Percentiles rank a stretch among this genome's conserved stretches.
Conservation (phyloP, 495 filamentous ascomycete genomes). For the Talaromyces nanjingensis region DNA sequence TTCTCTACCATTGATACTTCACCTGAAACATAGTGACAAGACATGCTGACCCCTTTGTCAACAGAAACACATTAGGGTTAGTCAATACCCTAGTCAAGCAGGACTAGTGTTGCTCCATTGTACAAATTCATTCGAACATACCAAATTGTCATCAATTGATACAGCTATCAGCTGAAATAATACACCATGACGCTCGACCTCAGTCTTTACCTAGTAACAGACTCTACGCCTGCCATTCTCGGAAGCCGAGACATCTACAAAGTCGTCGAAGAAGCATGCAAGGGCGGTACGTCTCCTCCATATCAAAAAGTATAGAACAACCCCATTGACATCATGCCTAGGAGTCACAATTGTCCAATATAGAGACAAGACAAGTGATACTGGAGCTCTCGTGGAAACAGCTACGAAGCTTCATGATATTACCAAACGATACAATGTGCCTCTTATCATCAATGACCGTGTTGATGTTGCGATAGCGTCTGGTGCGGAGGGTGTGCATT, state of each 20-base stretch:
- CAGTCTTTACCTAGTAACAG: slow-evolving; percentile 84
- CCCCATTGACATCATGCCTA: slow-evolving; percentile 12
- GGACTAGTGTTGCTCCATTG: neutral
- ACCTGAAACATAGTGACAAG: neutral
- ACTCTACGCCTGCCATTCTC: slow-evolving; percentile 76
- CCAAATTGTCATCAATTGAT: neutral
- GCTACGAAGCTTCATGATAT: slow-evolving; percentile 64
- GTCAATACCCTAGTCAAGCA: neutral
- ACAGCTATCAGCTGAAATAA: neutral
- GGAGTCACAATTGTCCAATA: slow-evolving; percentile 85
- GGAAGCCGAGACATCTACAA: slow-evolving; percentile 59
- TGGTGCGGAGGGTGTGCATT: slow-evolving; percentile 83
- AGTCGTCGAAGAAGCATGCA: slow-evolving; percentile 69
- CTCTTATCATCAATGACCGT: slow-evolving; percentile 92
- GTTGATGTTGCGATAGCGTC: slow-evolving; percentile 83
- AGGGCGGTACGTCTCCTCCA: slow-evolving; percentile 48
- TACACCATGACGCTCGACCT: slow-evolving; percentile 34
- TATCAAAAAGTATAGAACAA: neutral
- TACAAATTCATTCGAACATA: neutral
- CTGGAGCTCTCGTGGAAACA: slow-evolving; percentile 60
- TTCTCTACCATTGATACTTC: neutral
- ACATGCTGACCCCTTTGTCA: neutral
- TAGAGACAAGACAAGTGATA: slow-evolving; percentile 80
- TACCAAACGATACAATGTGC: slow-evolving; percentile 60
- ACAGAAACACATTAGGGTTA: neutral